Evolutionary conservation across 2,329 filamentous ascomycete genomes (phyloP).

Genomic region (Atkinsonella texensis): DNA sequence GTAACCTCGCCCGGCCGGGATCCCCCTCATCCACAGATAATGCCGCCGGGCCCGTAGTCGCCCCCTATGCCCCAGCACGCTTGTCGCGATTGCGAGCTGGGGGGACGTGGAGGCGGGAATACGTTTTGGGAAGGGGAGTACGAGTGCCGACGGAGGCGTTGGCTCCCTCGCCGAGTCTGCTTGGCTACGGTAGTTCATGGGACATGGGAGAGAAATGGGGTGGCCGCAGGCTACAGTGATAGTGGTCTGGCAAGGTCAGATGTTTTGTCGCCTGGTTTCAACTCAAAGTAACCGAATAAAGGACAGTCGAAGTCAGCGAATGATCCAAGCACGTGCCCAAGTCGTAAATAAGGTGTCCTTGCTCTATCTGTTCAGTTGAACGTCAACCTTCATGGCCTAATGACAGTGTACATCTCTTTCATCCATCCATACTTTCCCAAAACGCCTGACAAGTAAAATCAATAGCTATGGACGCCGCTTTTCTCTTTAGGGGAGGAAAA

Average conservation of each 20-base stretch:
- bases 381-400: conserved; percentile 10
- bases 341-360: conserved; percentile 1
- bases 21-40: conserved; percentile 18
- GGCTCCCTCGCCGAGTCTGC: background rate
- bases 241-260: background rate
- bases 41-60: too few species aligned
- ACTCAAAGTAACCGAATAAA: too few species aligned
- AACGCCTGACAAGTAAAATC: conserved; percentile 18
- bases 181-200: background rate
- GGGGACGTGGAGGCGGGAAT: background rate
- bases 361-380: conserved; percentile 10
- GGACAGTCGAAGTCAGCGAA: too few species aligned
- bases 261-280: background rate
- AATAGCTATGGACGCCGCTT: conserved; percentile 13
- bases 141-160: background rate
- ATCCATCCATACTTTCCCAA: conserved; percentile 14
- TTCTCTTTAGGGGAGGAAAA: conserved; percentile 6
- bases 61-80: too few species aligned
- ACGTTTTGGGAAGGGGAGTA: background rate
- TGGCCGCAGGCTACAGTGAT: background rate
- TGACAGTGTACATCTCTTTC: conserved; percentile 18
- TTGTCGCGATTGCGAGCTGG: background rate
- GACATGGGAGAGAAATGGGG: background rate
- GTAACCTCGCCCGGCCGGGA: conserved; percentile 15
- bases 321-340: too few species aligned